Conservation (phyloP, 345 rosid species). For the Melastoma malabathricum region DNA sequence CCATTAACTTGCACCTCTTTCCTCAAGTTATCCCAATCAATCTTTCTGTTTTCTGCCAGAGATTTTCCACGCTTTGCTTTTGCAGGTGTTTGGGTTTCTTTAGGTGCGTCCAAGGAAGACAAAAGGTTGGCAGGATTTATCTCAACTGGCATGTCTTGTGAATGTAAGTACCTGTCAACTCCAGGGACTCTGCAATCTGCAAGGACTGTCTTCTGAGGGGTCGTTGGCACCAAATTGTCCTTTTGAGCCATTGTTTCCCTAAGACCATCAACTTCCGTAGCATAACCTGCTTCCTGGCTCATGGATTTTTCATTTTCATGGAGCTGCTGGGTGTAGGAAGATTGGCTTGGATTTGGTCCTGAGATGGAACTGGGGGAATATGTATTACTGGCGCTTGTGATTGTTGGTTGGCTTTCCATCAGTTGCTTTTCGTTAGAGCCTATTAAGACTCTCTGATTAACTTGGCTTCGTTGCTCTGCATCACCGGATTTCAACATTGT, state of each 20-base stretch:
- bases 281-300: slow-evolving; percentile 10
- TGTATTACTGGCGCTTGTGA: slow-evolving; percentile 12
- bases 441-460: slow-evolving; percentile 15
- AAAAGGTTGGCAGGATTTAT: slow-evolving; percentile 24
- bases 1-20: slow-evolving; percentile 28
- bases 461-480: slow-evolving; percentile 16
- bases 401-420: slow-evolving; percentile 5
- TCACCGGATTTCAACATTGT: slow-evolving; percentile 20
- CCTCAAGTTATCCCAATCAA: slow-evolving; percentile 77
- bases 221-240: slow-evolving; percentile 12
- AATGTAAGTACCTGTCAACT: slow-evolving; percentile 11
- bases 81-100: slow-evolving; percentile 15
- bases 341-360: slow-evolving; percentile 12
- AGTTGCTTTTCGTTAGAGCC: slow-evolving; percentile 12
- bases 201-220: slow-evolving; percentile 13
- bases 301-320: slow-evolving; percentile 17
- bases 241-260: slow-evolving; percentile 13
- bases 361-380: slow-evolving; percentile 16
- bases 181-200: slow-evolving; percentile 17
- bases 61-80: slow-evolving; percentile 38
- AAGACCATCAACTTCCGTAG: neutral
- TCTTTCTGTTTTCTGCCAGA: slow-evolving; percentile 20
- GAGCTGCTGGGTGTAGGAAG: slow-evolving; percentile 12
- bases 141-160: slow-evolving; percentile 16
- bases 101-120: slow-evolving; percentile 11